Percentiles rank a stretch among this genome's conserved stretches.
phyloP scores from a whole-genome alignment of 768 basidiomycete genomes.

The Coprinopsis cinerea region DNA sequence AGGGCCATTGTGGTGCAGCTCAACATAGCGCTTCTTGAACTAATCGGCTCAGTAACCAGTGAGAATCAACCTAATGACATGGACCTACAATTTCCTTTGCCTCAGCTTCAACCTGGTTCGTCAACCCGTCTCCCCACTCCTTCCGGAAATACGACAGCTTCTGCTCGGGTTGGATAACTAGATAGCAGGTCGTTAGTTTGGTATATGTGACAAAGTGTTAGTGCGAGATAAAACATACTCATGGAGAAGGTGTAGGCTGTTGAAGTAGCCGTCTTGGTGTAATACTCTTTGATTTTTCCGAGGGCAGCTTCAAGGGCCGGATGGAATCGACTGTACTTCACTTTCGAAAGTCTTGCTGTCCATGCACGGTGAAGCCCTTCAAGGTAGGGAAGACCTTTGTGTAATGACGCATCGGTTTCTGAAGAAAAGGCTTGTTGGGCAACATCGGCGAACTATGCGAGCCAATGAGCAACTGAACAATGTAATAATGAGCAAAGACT shows the following conservation, averaged over 20 bases:
- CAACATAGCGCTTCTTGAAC: constrained; percentile 4
- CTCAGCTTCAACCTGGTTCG: background rate
- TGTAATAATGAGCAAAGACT: background rate
- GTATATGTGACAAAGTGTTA: background rate
- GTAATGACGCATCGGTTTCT: constrained; percentile 22
- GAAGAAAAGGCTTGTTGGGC: constrained; percentile 29
- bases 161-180: background rate
- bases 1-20: background rate
- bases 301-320: constrained; percentile 20
- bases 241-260: constrained; percentile 26
- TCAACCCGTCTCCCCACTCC: background rate
- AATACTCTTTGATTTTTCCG: constrained; percentile 25
- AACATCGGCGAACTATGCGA: constrained; percentile 22
- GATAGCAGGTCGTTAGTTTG: background rate
- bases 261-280: constrained; percentile 21
- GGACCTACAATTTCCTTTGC: constrained; percentile 2
- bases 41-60: background rate
- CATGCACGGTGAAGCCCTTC: constrained; percentile 25
- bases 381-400: constrained; percentile 27
- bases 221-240: constrained; percentile 14
- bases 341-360: constrained; percentile 10
- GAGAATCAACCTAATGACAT: background rate
- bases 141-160: constrained; percentile 5
- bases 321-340: constrained; percentile 17
- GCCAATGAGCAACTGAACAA: background rate